Conservation (phyloP, 768 basidiomycete species). For the Agrocybe praecox region DNA sequence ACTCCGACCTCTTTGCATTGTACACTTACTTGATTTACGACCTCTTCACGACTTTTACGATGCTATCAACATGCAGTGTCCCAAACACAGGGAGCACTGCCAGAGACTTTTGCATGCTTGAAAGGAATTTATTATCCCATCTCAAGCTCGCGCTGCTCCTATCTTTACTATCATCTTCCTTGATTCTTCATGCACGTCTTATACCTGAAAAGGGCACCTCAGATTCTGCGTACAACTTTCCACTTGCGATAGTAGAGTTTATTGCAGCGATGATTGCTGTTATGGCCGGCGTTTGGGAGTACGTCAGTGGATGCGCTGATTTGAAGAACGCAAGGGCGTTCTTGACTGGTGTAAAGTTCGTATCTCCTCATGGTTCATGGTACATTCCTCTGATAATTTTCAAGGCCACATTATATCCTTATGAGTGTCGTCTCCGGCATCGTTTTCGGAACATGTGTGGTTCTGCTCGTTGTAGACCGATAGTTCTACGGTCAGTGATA, state of each 20-base stretch:
- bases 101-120: constrained; percentile 81
- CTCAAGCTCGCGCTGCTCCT: constrained; percentile 67
- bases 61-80: constrained; percentile 30
- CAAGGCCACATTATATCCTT: constrained; percentile 53
- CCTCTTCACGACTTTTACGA: constrained; percentile 9
- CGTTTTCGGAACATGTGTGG: constrained; percentile 54
- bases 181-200: constrained; percentile 63
- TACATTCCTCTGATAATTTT: constrained; percentile 1
- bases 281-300: constrained; percentile 66
- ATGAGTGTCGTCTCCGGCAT: constrained; percentile 50
- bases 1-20: neutral
- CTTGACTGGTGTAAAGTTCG: constrained; percentile 57
- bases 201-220: constrained; percentile 37
- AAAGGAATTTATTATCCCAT: constrained; percentile 73
- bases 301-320: constrained; percentile 58
- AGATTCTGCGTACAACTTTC: constrained; percentile 34
- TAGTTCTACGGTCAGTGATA: constrained; percentile 5
- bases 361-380: constrained; percentile 9
- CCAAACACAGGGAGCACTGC: constrained; percentile 60
- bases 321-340: constrained; percentile 62
- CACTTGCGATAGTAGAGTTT: constrained; percentile 57
- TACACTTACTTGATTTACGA: neutral
- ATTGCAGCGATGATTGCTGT: constrained; percentile 56
- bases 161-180: constrained; percentile 62
- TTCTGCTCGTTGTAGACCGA: constrained; percentile 43